phyloP scores from a whole-genome alignment of 1,284 basidiomycete species.

The Sporisorium scitamineum region DNA sequence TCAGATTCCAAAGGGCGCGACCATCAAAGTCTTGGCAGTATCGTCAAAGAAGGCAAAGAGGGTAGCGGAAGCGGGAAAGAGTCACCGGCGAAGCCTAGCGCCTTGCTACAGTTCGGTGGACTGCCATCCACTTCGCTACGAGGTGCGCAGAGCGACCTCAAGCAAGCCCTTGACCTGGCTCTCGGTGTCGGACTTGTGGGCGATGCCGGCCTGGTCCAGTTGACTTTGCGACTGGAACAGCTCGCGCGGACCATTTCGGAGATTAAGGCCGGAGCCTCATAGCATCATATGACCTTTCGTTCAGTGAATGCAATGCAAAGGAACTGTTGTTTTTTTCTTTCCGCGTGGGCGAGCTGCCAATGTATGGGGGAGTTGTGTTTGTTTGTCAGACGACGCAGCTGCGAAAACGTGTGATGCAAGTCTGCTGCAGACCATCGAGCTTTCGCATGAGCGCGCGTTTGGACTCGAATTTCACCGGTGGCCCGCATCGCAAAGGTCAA shows the following conservation, averaged over 20 bases:
- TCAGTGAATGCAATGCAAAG: not conserved
- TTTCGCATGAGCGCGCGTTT: too few species aligned
- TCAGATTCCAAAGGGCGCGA: too few species aligned
- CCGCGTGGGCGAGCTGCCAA: too few species aligned
- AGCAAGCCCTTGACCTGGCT: conserved; percentile 12
- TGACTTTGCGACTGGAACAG: conserved; percentile 9
- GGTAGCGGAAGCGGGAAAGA: not conserved
- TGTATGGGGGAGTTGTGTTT: too few species aligned
- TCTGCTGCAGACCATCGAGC: too few species aligned
- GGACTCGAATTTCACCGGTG: too few species aligned
- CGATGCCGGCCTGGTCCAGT: conserved; percentile 11
- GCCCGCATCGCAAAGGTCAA: too few species aligned
- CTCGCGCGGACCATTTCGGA: conserved; percentile 18
- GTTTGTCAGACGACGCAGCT: too few species aligned
- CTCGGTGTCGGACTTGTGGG: conserved; percentile 8
- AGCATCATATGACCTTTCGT: too few species aligned
- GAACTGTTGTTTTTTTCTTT: too few species aligned
- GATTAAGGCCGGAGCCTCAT: not conserved
- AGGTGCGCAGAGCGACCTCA: conserved; percentile 45
- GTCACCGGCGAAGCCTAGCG: conserved; percentile 13
- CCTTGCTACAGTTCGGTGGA: conserved; percentile 51
- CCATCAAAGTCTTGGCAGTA: too few species aligned
- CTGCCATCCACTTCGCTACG: conserved; percentile 42
- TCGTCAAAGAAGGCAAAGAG: not conserved
- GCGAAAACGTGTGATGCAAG: too few species aligned